phyloP scores from a whole-genome alignment of 441 rosid genomes.

The Corymbia citriodora region DNA sequence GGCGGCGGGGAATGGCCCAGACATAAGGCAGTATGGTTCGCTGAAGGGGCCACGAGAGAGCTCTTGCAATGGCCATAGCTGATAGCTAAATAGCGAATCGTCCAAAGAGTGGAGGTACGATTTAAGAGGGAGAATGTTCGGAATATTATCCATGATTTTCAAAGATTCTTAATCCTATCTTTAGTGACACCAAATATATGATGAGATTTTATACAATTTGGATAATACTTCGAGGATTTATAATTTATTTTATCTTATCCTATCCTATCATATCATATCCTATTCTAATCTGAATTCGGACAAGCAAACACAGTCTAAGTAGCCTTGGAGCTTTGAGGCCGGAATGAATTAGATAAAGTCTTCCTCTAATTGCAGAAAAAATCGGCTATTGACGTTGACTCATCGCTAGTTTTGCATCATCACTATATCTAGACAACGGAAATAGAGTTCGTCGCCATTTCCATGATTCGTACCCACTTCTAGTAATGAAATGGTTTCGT shows the following conservation, averaged over 20 bases:
- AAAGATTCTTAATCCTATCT: not conserved
- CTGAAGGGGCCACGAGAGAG: not conserved
- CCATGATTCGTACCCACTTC: not conserved
- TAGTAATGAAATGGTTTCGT: not conserved
- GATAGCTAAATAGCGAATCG: not conserved
- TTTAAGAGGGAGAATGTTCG: not conserved
- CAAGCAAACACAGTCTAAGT: not conserved
- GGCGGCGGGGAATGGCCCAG: slow-evolving; percentile 7
- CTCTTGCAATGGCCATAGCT: not conserved
- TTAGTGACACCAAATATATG: rapidly evolving
- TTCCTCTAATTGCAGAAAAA: not conserved
- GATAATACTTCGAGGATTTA: not conserved
- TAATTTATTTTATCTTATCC: not conserved
- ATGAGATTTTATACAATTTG: not conserved
- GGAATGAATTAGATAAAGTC: not conserved
- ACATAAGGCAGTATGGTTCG: not conserved
- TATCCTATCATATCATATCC: not conserved
- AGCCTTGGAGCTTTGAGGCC: not conserved
- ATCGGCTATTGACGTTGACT: not conserved
- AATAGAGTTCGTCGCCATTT: not conserved
- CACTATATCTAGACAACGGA: not conserved
- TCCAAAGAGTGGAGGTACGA: not conserved
- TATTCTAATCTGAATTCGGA: not conserved
- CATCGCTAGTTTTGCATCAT: not conserved
- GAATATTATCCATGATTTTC: not conserved